Evolutionary conservation across 1,139 yeast species (phyloP).

Genomic region (Pichia sp.): DNA sequence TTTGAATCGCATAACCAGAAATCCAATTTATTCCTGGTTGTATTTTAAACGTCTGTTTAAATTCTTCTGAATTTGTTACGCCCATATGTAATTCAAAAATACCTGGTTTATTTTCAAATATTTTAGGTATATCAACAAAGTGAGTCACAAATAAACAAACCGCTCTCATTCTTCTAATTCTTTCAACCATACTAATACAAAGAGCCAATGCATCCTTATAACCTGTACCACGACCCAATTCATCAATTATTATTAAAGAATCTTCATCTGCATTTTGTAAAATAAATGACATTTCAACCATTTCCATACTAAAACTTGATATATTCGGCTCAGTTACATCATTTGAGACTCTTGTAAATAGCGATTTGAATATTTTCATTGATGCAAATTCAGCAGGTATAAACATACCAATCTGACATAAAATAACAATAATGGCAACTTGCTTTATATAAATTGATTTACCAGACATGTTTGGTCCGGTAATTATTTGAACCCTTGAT

Average conservation of each 20-base stretch:
- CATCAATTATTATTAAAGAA: conserved; percentile 43
- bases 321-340: conserved; percentile 35
- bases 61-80: conserved; percentile 26
- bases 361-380: conserved; percentile 35
- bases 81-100: conserved; percentile 27
- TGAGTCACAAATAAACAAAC: conserved; percentile 37
- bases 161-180: conserved; percentile 24
- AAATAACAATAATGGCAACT: conserved; percentile 38
- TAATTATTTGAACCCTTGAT: conserved; percentile 38
- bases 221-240: conserved; percentile 46
- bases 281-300: conserved; percentile 42
- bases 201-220: conserved; percentile 38
- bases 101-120: conserved; percentile 21
- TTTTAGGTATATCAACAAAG: conserved; percentile 34
- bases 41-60: conserved; percentile 31
- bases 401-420: conserved; percentile 48
- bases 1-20: conserved; percentile 28
- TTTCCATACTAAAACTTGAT: conserved; percentile 45
- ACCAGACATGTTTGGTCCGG: conserved; percentile 51
- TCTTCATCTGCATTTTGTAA: conserved; percentile 30
- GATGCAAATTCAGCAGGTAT: conserved; percentile 44
- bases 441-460: conserved; percentile 46
- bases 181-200: conserved; percentile 35
- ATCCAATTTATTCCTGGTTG: conserved; percentile 23
- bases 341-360: conserved; percentile 43